Base-by-base conservation (phyloP, 2,329 filamentous ascomycete species). In the Thelonectria olida region DNA sequence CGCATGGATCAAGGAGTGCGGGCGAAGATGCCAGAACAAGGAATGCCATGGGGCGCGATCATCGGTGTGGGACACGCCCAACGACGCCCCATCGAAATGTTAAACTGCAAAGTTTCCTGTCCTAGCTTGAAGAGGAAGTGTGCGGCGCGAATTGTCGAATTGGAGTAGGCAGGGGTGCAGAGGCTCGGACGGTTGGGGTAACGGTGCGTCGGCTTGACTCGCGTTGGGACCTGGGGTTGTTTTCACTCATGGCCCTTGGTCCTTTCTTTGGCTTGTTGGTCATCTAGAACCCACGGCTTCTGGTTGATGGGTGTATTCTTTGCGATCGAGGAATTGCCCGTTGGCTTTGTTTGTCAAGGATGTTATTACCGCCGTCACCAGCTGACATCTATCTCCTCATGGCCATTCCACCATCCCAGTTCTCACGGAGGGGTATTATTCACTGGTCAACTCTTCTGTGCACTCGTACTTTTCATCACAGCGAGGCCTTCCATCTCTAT, bases 1-100 rank as follows among this genome's bases (percentile, higher is more conserved):
- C 17, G 19, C 56, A 58, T n/a, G 56, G 56, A 58, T 58, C 56
- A 53, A 41, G 56, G 48, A 17, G 17, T 22, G 28, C 31, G 41
- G 39, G 7, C 39, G 44, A 22, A 22, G 28, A 47, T 28, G 17
- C 54, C 31, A 17, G 34, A 41, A 41, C 19, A 13, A 45, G 27
- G 39, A 57, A 51, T 27, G 19, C 42, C 10, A 13, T 31, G 28
- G 13, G 28, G 28, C 28, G 28, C 4, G 9, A 10, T 7, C 27
- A 28, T 28, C n/a, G 23, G 28, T 20, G 54, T 45, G 48, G 12
- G 28, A 27, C 38, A 31, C 15, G 15, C 25, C 19, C 27, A n/a
- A 22, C 54, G 27, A n/a, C 36, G 3, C 8, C n/a, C 22, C 36
- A 51, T 17, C 31, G 9, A 34, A 34, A 15, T 15, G 12, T 34